phyloP scores from a whole-genome alignment of 768 basidiomycete species.

The Thelephora ganbajun region DNA sequence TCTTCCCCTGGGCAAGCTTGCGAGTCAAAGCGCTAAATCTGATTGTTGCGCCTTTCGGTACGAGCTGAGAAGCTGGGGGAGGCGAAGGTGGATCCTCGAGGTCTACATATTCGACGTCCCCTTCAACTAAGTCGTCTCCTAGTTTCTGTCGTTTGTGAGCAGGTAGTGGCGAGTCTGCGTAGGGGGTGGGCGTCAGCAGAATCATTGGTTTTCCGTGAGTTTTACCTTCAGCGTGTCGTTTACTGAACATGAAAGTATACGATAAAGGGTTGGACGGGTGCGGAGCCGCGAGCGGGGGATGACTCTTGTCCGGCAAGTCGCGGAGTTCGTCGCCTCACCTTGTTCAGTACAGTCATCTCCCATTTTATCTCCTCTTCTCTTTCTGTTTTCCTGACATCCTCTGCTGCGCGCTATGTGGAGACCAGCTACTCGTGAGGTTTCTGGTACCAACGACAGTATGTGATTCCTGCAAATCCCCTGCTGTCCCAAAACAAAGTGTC shows the following conservation, averaged over 20 bases:
- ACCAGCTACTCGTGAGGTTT: constrained; percentile 78
- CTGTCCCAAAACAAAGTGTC: constrained; percentile 1
- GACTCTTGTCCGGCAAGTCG: neutral
- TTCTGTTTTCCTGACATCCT: constrained; percentile 13
- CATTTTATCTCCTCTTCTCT: constrained; percentile 5
- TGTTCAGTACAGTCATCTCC: neutral
- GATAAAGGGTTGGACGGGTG: no score
- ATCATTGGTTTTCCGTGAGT: neutral
- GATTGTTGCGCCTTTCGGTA: constrained; percentile 69
- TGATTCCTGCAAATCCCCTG: constrained; percentile 5
- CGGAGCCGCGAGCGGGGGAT: neutral
- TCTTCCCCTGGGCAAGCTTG: constrained; percentile 42
- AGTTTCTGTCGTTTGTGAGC: constrained; percentile 29
- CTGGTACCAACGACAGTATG: constrained; percentile 86
- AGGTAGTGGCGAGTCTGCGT: constrained; percentile 14
- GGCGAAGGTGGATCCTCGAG: constrained; percentile 27
- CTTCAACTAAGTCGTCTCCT: constrained; percentile 25
- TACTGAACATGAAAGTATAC: constrained; percentile 7
- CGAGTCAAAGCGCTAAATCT: constrained; percentile 77
- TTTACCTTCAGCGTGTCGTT: constrained; percentile 18
- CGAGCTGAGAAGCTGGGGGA: constrained; percentile 24
- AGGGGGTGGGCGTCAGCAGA: neutral
- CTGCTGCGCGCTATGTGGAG: constrained; percentile 58
- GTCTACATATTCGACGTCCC: constrained; percentile 32
- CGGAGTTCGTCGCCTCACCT: neutral